Evolutionary conservation across 2,329 filamentous ascomycete species (phyloP).

Genomic region (Seiridium unicorne): DNA sequence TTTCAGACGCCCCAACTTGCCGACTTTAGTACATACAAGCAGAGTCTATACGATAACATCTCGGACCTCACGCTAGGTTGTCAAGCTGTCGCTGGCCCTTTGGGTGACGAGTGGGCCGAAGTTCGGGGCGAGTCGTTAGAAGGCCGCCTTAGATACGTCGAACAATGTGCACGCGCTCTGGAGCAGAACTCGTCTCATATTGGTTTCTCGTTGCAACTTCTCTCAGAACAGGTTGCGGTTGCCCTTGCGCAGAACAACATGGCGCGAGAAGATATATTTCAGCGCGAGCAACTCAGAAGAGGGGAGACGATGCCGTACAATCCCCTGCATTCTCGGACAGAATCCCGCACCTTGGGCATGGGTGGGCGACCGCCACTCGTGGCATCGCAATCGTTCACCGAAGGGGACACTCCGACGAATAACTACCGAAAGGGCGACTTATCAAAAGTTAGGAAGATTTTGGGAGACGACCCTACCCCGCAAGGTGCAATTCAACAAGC

Average conservation of each 20-base stretch:
- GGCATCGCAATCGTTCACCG: slow-evolving; percentile 62
- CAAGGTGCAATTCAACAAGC: slow-evolving; percentile 44
- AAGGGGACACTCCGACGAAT: slow-evolving; percentile 52
- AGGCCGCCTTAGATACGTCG: slow-evolving; percentile 78
- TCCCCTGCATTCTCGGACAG: slow-evolving; percentile 52
- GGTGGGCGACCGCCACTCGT: slow-evolving; percentile 45
- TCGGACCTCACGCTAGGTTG: slow-evolving; percentile 85
- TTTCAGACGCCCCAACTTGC: slow-evolving; percentile 82
- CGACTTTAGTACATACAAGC: slow-evolving; percentile 89
- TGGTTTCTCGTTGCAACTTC: slow-evolving; percentile 80
- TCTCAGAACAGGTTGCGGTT: slow-evolving; percentile 76
- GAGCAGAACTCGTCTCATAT: slow-evolving; percentile 87
- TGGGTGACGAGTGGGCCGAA: slow-evolving; percentile 95
- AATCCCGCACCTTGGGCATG: slow-evolving; percentile 45
- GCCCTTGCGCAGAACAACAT: slow-evolving; percentile 40
- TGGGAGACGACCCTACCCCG: slow-evolving; percentile 62
- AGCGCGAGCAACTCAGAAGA: slow-evolving; percentile 54
- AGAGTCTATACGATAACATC: slow-evolving; percentile 89
- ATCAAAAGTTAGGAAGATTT: slow-evolving; percentile 65
- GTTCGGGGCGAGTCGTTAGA: slow-evolving; percentile 87
- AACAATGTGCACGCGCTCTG: slow-evolving; percentile 73
- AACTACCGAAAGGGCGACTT: slow-evolving; percentile 59
- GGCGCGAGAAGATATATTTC: slow-evolving; percentile 21
- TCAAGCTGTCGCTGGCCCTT: slow-evolving; percentile 85
- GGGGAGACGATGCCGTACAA: slow-evolving; percentile 57